phyloP scores from a whole-genome alignment of 371 early-diverging fungal species.

The Syncephalastrum monosporum region DNA sequence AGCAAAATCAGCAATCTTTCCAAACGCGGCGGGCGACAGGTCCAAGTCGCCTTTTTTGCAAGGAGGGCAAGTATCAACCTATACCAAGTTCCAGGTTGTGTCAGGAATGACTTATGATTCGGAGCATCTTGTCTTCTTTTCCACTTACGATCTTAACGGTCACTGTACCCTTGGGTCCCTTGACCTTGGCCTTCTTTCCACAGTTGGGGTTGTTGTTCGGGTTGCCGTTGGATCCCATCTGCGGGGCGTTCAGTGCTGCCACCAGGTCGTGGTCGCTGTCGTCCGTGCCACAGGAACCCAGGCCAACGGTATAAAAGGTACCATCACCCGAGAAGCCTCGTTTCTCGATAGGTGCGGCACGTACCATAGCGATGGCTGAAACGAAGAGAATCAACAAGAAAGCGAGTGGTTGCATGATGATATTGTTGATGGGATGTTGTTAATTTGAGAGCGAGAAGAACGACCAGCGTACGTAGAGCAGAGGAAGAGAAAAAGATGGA shows the following conservation, averaged over 20 bases:
- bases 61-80: slow-evolving; percentile 44
- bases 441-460: slow-evolving; percentile 7
- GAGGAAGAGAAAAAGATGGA: background rate
- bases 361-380: slow-evolving; percentile 1
- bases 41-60: slow-evolving; percentile 50
- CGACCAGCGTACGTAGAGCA: slow-evolving; percentile 12
- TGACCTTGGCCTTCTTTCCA: slow-evolving; percentile 29
- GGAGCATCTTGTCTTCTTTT: background rate
- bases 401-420: slow-evolving; percentile 6
- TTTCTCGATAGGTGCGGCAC: slow-evolving; percentile 15
- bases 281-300: slow-evolving; percentile 38
- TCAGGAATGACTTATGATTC: background rate
- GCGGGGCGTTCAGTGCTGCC: slow-evolving; percentile 47
- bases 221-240: slow-evolving; percentile 35
- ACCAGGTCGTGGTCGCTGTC: slow-evolving; percentile 25
- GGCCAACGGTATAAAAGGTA: slow-evolving; percentile 25
- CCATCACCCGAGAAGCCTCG: slow-evolving; percentile 34
- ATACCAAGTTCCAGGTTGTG: background rate
- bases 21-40: slow-evolving; percentile 54
- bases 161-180: slow-evolving; percentile 39
- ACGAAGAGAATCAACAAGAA: slow-evolving; percentile 5
- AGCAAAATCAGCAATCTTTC: slow-evolving; percentile 34
- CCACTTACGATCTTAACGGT: slow-evolving; percentile 27
- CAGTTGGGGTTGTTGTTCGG: slow-evolving; percentile 42
- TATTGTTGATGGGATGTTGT: background rate